Percentiles rank a stretch among this genome's conserved stretches.
These are phyloP conservation scores for Ziziphus jujuba DNA, from an alignment of 306 rosid species.

Conservation along the genomic window DNA sequence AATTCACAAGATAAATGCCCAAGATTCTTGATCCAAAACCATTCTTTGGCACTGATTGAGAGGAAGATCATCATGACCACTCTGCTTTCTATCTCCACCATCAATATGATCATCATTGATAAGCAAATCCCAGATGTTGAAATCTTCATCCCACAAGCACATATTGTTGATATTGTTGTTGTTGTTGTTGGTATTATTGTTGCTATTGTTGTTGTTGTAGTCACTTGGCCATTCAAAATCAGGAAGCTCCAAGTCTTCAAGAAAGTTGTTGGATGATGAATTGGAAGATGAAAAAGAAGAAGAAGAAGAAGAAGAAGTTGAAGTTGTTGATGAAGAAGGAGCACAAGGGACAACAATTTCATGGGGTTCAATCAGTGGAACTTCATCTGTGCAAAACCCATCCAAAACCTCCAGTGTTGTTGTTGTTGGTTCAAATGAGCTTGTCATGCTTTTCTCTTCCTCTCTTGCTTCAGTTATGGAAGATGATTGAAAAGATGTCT, in stretches of 20 bases:
- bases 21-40: constrained; percentile 52
- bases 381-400: constrained; percentile 64
- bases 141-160: constrained; percentile 64
- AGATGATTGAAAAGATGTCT: constrained; percentile 38
- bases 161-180: no score
- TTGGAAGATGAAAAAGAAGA: no score
- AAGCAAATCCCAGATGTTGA: constrained; percentile 53
- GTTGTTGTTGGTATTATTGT: not conserved
- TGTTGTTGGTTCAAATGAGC: constrained; percentile 26
- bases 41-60: constrained; percentile 38
- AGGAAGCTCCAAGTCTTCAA: constrained; percentile 50
- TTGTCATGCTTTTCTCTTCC: constrained; percentile 22
- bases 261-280: no score
- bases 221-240: constrained; percentile 59
- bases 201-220: constrained; percentile 2
- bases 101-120: constrained; percentile 31
- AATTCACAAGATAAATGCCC: constrained; percentile 48
- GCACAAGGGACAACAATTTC: constrained; percentile 36
- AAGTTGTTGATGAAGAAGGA: constrained; percentile 37
- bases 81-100: constrained; percentile 34
- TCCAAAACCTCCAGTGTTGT: constrained; percentile 20
- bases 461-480: constrained; percentile 34
- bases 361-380: constrained; percentile 49
- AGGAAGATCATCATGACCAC: constrained; percentile 36
- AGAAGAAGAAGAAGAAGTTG: constrained; percentile 43